phyloP scores from a whole-genome alignment of 192 early-diverging fungal genomes.

The Pilobolus umbonatus region DNA sequence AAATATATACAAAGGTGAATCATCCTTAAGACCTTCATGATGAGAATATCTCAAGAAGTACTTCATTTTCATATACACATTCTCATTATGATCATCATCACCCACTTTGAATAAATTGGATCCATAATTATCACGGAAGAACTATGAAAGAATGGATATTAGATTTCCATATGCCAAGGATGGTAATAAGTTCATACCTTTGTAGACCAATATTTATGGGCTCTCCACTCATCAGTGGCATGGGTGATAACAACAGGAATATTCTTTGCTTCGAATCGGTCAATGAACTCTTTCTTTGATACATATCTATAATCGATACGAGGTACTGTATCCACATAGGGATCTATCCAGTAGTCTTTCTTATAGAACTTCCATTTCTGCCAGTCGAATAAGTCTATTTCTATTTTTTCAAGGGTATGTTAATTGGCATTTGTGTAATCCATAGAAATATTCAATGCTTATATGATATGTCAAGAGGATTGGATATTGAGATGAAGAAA shows the following conservation, averaged over 20 bases:
- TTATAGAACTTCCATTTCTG: conserved; percentile 42
- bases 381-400: conserved; percentile 64
- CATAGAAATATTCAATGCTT: too few species aligned
- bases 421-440: too few species aligned
- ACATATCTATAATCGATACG: conserved; percentile 52
- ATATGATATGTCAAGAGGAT: too few species aligned
- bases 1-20: conserved; percentile 79
- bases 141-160: conserved; percentile 4
- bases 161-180: not conserved
- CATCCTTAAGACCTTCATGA: conserved; percentile 49
- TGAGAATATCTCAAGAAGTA: conserved; percentile 55
- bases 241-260: conserved; percentile 60
- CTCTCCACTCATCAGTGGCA: conserved; percentile 52
- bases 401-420: conserved; percentile 34
- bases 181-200: conserved; percentile 31
- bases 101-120: conserved; percentile 71
- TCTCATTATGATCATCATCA: conserved; percentile 71
- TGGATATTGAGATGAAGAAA: too few species aligned
- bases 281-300: conserved; percentile 54
- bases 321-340: conserved; percentile 40
- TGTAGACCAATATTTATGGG: conserved; percentile 49
- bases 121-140: conserved; percentile 47
- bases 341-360: conserved; percentile 48
- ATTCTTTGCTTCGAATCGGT: conserved; percentile 45
- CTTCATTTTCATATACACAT: conserved; percentile 60